These are phyloP conservation scores for Saturnispora dispora DNA, from an alignment of 805 yeast species.

Conservation along the genomic window DNA sequence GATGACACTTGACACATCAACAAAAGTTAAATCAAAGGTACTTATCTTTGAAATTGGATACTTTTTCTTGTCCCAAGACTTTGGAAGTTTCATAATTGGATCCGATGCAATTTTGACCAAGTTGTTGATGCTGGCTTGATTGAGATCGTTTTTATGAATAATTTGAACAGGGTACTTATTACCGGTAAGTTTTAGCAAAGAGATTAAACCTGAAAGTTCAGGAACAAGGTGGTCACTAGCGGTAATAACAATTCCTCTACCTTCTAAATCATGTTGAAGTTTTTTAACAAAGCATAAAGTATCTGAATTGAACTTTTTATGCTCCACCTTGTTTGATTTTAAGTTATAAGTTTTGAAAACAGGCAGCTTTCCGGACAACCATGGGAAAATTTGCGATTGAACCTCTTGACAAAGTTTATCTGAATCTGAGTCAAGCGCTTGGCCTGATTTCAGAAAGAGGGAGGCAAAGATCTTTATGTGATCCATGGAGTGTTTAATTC, in stretches of 20 bases:
- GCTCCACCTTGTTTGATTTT: conserved; percentile 3
- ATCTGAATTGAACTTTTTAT: neutral
- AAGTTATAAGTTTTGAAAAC: conserved; percentile 29
- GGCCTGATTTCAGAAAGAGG: conserved; percentile 14
- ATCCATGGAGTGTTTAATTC: conserved; percentile 18
- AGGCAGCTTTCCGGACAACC: conserved; percentile 34
- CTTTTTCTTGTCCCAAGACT: conserved; percentile 16
- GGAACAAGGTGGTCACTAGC: conserved; percentile 36
- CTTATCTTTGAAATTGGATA: conserved; percentile 13
- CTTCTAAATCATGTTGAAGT: conserved; percentile 26
- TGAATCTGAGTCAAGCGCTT: neutral
- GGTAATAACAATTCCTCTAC: conserved; percentile 48
- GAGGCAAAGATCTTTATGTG: conserved; percentile 23
- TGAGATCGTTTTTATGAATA: conserved; percentile 32
- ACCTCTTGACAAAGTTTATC: conserved; percentile 13
- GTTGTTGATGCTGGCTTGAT: conserved; percentile 25
- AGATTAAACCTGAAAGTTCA: conserved; percentile 40
- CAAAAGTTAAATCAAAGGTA: conserved; percentile 25
- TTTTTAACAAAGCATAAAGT: conserved; percentile 23
- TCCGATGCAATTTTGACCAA: conserved; percentile 30
- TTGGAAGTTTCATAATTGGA: conserved; percentile 23
- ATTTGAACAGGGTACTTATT: conserved; percentile 43
- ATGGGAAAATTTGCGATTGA: conserved; percentile 29
- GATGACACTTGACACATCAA: conserved; percentile 26
- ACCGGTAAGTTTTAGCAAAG: conserved; percentile 40